Evolutionary conservation across 208 protist genomes (phyloP).

Genomic region (Trichomonas gallinae): DNA sequence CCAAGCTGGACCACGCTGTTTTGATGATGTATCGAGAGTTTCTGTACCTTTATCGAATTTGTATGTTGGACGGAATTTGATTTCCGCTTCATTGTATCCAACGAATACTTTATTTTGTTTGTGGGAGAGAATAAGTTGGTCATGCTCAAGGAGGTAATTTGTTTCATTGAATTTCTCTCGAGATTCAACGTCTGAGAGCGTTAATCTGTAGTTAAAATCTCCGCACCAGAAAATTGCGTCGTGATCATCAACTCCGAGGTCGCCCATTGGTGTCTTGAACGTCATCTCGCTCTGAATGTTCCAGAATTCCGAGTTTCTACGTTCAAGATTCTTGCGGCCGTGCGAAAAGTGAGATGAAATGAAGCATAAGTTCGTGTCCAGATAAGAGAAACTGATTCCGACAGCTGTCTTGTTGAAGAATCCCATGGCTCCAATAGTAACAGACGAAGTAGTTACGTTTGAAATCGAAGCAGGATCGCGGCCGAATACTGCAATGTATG

Average conservation of each 20-base stretch:
- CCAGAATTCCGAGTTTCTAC: neutral
- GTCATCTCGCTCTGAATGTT: neutral
- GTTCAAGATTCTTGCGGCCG: neutral
- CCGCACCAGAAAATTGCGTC: neutral
- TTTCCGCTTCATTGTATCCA: conserved; percentile 28
- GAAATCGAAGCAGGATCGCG: neutral
- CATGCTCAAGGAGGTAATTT: neutral
- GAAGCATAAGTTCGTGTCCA: neutral
- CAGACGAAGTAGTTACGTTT: neutral
- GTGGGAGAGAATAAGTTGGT: neutral
- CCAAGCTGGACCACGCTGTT: conserved; percentile 35
- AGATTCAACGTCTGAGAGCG: neutral
- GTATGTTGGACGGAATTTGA: conserved; percentile 40
- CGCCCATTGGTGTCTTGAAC: neutral
- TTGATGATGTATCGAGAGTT: conserved; percentile 28
- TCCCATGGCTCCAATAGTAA: neutral
- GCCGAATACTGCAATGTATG: neutral
- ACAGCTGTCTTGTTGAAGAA: neutral
- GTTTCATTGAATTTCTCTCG: neutral
- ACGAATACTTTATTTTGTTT: conserved; percentile 17
- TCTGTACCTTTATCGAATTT: conserved; percentile 37
- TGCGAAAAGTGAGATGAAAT: neutral
- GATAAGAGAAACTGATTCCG: neutral
- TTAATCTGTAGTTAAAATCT: neutral
- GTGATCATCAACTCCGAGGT: neutral